A percentile compares a stretch with the other conserved stretches of the same genome.
phyloP scores from a whole-genome alignment of 78 protist genomes.

The Abeoforma whisleri region DNA sequence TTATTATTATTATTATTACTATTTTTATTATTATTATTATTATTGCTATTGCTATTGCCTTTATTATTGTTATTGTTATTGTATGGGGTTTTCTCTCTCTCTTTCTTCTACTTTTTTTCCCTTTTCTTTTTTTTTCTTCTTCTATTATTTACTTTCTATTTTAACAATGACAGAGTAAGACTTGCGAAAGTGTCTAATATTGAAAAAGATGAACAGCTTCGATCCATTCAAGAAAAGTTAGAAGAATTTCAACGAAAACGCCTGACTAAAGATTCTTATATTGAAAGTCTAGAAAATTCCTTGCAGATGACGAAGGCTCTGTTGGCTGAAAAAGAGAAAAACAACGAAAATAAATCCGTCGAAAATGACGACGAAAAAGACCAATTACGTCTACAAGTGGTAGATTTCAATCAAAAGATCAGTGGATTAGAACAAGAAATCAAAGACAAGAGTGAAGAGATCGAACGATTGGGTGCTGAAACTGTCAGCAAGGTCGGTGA shows the following conservation, averaged over 20 bases:
- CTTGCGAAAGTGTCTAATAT: not conserved
- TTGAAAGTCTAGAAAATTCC: not conserved
- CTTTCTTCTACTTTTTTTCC: too few species aligned
- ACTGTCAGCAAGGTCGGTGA: not conserved
- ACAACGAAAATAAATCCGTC: not conserved
- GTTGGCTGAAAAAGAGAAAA: not conserved
- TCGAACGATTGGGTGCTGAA: not conserved
- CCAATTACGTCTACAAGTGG: not conserved
- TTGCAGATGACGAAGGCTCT: not conserved
- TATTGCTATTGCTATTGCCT: too few species aligned
- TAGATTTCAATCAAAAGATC: not conserved
- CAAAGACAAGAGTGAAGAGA: not conserved
- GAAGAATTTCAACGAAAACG: not conserved
- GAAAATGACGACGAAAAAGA: not conserved
- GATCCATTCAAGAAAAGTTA: not conserved
- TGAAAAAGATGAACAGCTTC: not conserved
- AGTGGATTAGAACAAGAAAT: not conserved
- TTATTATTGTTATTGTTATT: too few species aligned
- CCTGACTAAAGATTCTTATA: not conserved
- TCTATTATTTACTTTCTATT: not conserved
- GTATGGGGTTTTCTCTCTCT: too few species aligned
- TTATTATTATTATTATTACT: too few species aligned
- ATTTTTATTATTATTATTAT: too few species aligned
- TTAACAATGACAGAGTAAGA: too few species aligned
- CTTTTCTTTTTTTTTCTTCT: too few species aligned